A percentile compares a stretch with the other conserved stretches of the same genome.
Conservation (phyloP, 192 early-diverging fungal species). For the Podila clonocystis region DNA sequence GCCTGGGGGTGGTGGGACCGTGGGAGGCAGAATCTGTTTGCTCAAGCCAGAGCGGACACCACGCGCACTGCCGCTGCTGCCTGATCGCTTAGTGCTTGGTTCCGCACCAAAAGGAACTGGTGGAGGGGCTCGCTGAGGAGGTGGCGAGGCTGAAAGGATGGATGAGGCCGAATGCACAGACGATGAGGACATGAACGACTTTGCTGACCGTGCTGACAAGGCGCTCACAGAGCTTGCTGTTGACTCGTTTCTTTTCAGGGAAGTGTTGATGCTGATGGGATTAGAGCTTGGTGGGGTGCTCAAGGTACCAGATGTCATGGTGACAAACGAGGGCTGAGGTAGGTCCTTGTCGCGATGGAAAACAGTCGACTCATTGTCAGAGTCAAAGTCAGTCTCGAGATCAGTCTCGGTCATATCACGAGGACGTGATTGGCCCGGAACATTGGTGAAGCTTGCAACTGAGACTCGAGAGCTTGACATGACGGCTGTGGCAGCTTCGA, state of each 20-base stretch:
- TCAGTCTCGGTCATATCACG: slow-evolving; percentile 11
- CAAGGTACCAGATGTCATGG: slow-evolving; percentile 11
- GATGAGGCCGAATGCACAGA: slow-evolving; percentile 20
- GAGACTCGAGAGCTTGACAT: slow-evolving; percentile 39
- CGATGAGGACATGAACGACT: slow-evolving; percentile 25
- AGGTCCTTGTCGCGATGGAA: slow-evolving; percentile 3
- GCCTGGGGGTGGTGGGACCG: slow-evolving; percentile 10
- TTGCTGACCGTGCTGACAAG: slow-evolving; percentile 13
- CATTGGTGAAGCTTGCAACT: slow-evolving; percentile 42
- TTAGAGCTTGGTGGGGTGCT: neutral
- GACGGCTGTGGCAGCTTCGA: slow-evolving; percentile 34
- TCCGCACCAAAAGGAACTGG: slow-evolving; percentile 20
- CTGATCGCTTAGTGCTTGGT: slow-evolving; percentile 24
- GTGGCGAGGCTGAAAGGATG: slow-evolving; percentile 30
- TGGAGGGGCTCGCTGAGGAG: slow-evolving; percentile 42
- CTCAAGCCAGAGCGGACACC: slow-evolving; percentile 41
- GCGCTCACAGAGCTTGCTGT: slow-evolving; percentile 24
- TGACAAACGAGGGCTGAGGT: slow-evolving; percentile 18
- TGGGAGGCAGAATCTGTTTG: slow-evolving; percentile 36
- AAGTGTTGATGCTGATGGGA: slow-evolving; percentile 7
- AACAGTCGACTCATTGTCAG: slow-evolving; percentile 23
- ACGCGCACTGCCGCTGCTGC: slow-evolving; percentile 31
- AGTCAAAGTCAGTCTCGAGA: slow-evolving; percentile 27
- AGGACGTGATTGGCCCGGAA: slow-evolving; percentile 12
- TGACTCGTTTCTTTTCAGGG: slow-evolving; percentile 25